Conservation (phyloP, 371 early-diverging fungal genomes). For the Vairimorpha ceranae region DNA sequence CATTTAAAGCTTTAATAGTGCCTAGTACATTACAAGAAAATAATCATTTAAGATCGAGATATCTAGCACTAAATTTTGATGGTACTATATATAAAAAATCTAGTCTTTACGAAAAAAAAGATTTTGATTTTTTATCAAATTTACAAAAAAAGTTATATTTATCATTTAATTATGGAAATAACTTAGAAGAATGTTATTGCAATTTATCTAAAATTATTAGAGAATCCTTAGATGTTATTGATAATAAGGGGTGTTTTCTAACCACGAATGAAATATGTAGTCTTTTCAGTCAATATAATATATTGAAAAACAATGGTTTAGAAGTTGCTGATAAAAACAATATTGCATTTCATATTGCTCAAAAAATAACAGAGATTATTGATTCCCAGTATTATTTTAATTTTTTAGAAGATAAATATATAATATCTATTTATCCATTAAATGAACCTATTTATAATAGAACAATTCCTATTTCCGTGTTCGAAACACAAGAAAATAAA, state of each 20-base stretch:
- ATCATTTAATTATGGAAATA: conserved; percentile 76
- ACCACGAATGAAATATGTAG: conserved; percentile 84
- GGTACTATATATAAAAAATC: conserved; percentile 95
- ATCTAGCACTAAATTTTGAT: conserved; percentile 90
- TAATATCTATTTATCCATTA: conserved; percentile 77
- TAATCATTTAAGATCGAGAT: conserved; percentile 89
- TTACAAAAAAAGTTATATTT: conserved; percentile 90
- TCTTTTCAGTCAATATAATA: conserved; percentile 89
- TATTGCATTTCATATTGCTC: conserved; percentile 84
- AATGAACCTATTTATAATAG: conserved; percentile 83
- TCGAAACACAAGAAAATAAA: conserved; percentile 73
- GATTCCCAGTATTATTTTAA: conserved; percentile 87
- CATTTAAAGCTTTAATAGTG: conserved; percentile 95
- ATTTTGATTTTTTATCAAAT: conserved; percentile 91
- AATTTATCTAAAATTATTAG: conserved; percentile 78
- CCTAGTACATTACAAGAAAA: conserved; percentile 91
- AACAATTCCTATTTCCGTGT: conserved; percentile 88
- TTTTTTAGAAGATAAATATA: conserved; percentile 86
- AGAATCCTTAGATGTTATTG: conserved; percentile 86
- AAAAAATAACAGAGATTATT: conserved; percentile 87
- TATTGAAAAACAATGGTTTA: conserved; percentile 83
- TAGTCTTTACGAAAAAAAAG: conserved; percentile 95
- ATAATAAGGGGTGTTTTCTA: conserved; percentile 72
- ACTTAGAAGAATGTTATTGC: conserved; percentile 79
- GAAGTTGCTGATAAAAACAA: conserved; percentile 80